phyloP scores from a whole-genome alignment of 805 yeast genomes.

The Myxozyma vanderwaltii region DNA sequence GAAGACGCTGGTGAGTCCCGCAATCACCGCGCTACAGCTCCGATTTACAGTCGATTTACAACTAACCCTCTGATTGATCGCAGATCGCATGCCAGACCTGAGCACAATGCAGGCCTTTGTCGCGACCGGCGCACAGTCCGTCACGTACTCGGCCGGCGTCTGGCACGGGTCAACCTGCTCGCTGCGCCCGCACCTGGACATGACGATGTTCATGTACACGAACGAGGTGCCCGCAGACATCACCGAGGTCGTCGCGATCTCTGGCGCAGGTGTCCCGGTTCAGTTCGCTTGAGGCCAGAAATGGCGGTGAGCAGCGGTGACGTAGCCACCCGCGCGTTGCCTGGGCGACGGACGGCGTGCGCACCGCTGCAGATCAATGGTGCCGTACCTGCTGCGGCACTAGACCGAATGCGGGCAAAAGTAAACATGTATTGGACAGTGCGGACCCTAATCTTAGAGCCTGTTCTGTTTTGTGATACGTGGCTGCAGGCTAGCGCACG shows the following conservation, averaged over 20 bases:
- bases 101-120: slow-evolving; percentile 63
- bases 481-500: too few relatives aligned
- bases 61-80: slow-evolving; percentile 41
- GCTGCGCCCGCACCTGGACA: slow-evolving; percentile 18
- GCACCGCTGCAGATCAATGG: too few relatives aligned
- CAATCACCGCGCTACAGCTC: not conserved
- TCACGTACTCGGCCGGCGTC: slow-evolving; percentile 50
- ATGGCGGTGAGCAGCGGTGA: too few relatives aligned
- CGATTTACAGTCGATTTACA: not conserved
- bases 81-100: slow-evolving; percentile 59
- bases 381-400: not conserved
- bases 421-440: not conserved
- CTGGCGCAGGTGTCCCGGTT: not conserved
- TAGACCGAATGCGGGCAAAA: not conserved
- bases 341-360: too few relatives aligned
- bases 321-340: too few relatives aligned
- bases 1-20: slow-evolving; percentile 44
- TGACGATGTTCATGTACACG: slow-evolving; percentile 27
- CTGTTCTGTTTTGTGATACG: not conserved
- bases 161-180: slow-evolving; percentile 26
- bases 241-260: slow-evolving; percentile 17
- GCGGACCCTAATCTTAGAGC: too few relatives aligned
- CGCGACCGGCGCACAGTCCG: slow-evolving; percentile 81
- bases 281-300: not conserved
- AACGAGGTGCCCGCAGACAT: slow-evolving; percentile 24